Base-by-base conservation (phyloP, 2,329 filamentous ascomycete species). In the Aureobasidium vineae region DNA sequence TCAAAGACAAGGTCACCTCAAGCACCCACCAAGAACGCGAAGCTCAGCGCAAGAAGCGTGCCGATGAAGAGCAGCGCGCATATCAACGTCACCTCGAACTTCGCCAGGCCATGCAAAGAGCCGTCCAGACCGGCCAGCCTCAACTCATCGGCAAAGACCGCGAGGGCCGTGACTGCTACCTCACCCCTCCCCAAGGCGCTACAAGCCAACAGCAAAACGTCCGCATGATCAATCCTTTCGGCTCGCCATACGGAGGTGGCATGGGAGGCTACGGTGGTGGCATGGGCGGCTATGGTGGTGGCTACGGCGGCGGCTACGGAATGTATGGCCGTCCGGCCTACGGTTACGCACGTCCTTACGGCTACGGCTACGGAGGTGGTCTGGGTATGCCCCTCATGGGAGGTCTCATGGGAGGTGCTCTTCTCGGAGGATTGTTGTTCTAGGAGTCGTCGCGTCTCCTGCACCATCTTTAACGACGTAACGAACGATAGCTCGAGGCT, bases 1-100 rank as follows among this genome's bases (percentile, higher is more conserved):
- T 88, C 69, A 88, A 88, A 72, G 85, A 88, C 74, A 84, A 83
- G 70, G 70, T 87, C 19, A 88, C 86, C 0, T 77, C 79, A 19
- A 82, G 80, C 5, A 86, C 85, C 4, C 85, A 87, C 72, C 76
- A 81, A 28, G 76, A 88, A 71, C 82, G 85, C 28, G 80, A 81
- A 61, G 72, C 73, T 6, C 77, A 80, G 31, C 80, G 85, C 5
- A 70, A 70, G 2, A 73, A 76, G 38, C 80, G 84, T 31, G 84
- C 79, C 1, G 78, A 81, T 64, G 76, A 82, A 38, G 85, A 88
- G 73, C 77, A 75, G 3, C 73, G 79, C 52, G 77, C 80, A n/a
- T 86, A 87, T 71, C 74, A 81, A 41, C 79, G 80, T 47, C 85
- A 88, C 70, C 72, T 82, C 65, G 74, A 77, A 7, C 77, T 84